Conservation (phyloP, 2,329 filamentous ascomycete species). For the Diaporthe citrichinensis region DNA sequence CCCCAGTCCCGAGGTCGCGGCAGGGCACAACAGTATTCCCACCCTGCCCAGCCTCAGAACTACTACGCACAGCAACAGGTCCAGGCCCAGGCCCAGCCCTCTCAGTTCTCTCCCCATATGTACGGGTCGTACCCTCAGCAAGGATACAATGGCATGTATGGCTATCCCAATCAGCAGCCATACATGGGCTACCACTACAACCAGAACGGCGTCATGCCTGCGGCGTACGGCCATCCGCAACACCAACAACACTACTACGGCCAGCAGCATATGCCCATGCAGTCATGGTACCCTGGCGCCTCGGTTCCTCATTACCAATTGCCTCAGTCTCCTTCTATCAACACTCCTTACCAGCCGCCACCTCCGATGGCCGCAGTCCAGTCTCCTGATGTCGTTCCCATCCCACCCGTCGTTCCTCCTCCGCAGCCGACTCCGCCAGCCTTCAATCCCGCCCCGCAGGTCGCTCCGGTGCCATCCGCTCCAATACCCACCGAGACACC, state of each 20-base stretch:
- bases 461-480: slow-evolving; percentile 15
- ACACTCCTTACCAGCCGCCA: slow-evolving; percentile 69
- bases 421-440: slow-evolving; percentile 28
- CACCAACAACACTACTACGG: slow-evolving; percentile 68
- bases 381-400: slow-evolving; percentile 26
- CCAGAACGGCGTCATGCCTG: slow-evolving; percentile 64
- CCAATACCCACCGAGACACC: slow-evolving; percentile 20
- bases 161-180: slow-evolving; percentile 43
- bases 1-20: slow-evolving; percentile 36
- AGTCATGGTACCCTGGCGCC: slow-evolving; percentile 56
- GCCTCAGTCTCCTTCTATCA: slow-evolving; percentile 60
- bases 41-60: slow-evolving; percentile 41
- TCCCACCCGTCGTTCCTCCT: slow-evolving; percentile 32
- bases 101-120: slow-evolving; percentile 15
- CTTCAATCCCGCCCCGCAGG: slow-evolving; percentile 14
- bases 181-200: slow-evolving; percentile 73
- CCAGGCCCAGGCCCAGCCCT: slow-evolving; percentile 20
- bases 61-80: slow-evolving; percentile 45
- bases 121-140: slow-evolving; percentile 32
- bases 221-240: slow-evolving; percentile 60
- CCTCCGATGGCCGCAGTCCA: slow-evolving; percentile 38
- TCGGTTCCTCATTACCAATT: slow-evolving; percentile 65
- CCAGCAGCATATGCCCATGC: slow-evolving; percentile 52
- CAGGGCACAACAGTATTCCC: slow-evolving; percentile 28
- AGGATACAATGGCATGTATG: slow-evolving; percentile 32